These are phyloP conservation scores for Plasmodium cynomolgi DNA, from an alignment of 169 alveolate species.

Conservation along the genomic window DNA sequence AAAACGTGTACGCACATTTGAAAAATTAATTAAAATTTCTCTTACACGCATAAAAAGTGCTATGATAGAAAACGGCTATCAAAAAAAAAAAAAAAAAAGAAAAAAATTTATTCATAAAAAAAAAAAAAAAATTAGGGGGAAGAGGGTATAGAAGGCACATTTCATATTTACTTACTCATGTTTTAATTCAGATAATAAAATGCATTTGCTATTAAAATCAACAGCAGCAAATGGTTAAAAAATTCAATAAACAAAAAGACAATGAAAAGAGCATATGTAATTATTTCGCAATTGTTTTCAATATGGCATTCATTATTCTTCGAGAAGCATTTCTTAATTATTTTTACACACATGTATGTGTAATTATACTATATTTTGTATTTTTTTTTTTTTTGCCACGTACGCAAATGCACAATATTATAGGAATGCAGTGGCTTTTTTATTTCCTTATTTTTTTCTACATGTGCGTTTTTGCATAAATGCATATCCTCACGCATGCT, in stretches of 20 bases:
- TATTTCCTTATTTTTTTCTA: not conserved
- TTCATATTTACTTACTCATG: not conserved
- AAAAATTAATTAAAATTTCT: constrained; percentile 19
- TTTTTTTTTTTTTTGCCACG: not conserved
- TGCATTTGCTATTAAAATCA: not conserved
- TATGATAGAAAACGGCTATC: not conserved
- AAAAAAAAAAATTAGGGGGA: not conserved
- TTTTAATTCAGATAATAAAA: not conserved
- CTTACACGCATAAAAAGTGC: not conserved
- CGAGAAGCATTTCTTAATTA: not conserved
- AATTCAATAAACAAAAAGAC: not conserved
- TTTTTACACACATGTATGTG: not conserved
- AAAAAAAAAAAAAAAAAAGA: not conserved
- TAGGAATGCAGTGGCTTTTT: not conserved
- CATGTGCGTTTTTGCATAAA: not conserved
- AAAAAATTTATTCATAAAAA: not conserved
- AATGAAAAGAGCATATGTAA: not conserved
- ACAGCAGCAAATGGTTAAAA: not conserved
- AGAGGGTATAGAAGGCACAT: not conserved
- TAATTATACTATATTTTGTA: not conserved
- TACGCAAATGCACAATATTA: not conserved
- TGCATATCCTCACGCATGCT: not conserved
- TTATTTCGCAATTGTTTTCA: not conserved
- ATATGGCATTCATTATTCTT: not conserved
- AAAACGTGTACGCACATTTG: constrained; percentile 1